A percentile compares a stretch with the other conserved stretches of the same genome.
These are phyloP conservation scores for Hondaea fermentalgiana DNA, from an alignment of 108 stramenopile genomes.

Conservation along the genomic window DNA sequence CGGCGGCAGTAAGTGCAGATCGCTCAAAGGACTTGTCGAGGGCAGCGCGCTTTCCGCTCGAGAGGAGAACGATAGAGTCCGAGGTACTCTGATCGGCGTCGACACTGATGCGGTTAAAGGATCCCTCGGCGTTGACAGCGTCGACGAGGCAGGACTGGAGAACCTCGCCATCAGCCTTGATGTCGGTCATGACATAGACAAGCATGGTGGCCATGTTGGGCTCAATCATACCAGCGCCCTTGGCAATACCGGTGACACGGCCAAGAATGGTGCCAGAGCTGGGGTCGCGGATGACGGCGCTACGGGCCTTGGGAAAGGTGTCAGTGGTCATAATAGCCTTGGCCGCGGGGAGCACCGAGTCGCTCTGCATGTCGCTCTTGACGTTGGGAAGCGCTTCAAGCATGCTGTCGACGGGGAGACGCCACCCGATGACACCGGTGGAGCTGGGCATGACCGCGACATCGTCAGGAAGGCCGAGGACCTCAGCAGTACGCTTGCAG, in stretches of 20 bases:
- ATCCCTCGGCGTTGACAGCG: constrained; percentile 63
- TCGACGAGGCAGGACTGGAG: constrained; percentile 58
- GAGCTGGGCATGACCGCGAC: constrained; percentile 37
- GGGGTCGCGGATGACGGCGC: neutral
- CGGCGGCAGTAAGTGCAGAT: constrained; percentile 63
- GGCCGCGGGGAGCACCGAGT: constrained; percentile 70
- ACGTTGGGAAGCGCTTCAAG: constrained; percentile 66
- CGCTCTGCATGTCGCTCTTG: constrained; percentile 58
- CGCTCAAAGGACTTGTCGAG: constrained; percentile 41
- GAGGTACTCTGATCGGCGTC: constrained; percentile 91
- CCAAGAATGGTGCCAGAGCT: neutral
- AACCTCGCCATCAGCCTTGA: constrained; percentile 34
- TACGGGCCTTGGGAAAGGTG: constrained; percentile 48
- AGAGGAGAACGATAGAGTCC: constrained; percentile 74
- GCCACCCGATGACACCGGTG: constrained; percentile 98
- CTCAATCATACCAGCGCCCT: constrained; percentile 98
- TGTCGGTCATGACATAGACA: constrained; percentile 82
- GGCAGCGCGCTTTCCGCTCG: constrained; percentile 59
- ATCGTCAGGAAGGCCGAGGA: constrained; percentile 18
- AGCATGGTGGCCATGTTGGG: constrained; percentile 97
- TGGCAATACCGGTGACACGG: constrained; percentile 52
- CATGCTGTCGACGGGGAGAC: constrained; percentile 76
- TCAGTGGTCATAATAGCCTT: constrained; percentile 60
- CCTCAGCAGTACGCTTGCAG: constrained; percentile 21
- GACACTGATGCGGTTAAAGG: constrained; percentile 87